Evolutionary conservation across 257 asterid genomes (phyloP).

Genomic region (Sherardia arvensis): DNA sequence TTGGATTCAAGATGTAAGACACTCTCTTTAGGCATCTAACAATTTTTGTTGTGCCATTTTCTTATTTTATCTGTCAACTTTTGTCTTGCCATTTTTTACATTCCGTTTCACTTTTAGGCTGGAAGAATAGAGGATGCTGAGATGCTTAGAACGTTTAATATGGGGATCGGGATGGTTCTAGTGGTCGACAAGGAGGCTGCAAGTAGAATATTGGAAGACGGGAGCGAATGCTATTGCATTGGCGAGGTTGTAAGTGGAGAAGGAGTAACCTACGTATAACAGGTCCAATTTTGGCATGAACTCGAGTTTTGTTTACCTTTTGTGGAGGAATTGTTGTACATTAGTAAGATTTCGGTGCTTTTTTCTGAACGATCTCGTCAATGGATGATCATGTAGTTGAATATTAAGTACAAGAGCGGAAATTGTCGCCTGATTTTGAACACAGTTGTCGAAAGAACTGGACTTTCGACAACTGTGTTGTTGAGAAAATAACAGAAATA

Average conservation of each 20-base stretch:
- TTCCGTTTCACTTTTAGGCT: conserved; percentile 32
- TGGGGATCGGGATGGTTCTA: conserved; percentile 96
- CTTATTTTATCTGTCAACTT: background rate
- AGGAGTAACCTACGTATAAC: conserved; percentile 50
- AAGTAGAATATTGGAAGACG: conserved; percentile 38
- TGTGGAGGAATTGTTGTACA: too few relatives aligned
- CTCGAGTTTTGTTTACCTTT: background rate
- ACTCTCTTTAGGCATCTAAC: background rate
- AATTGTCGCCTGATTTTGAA: too few relatives aligned
- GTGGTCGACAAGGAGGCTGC: conserved; percentile 66
- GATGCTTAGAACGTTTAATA: conserved; percentile 83
- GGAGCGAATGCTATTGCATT: conserved; percentile 25
- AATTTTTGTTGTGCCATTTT: background rate
- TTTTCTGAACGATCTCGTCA: too few relatives aligned
- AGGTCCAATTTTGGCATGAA: background rate
- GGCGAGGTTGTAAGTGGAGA: conserved; percentile 63
- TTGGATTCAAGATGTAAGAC: conserved; percentile 84
- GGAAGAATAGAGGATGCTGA: conserved; percentile 72
- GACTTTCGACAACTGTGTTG: too few relatives aligned
- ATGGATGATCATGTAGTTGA: too few relatives aligned
- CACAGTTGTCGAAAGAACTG: too few relatives aligned
- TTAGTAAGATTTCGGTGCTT: too few relatives aligned
- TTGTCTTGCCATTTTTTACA: background rate
- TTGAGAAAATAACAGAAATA: too few relatives aligned
- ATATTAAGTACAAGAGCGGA: too few relatives aligned